A percentile compares a stretch with the other conserved stretches of the same genome.
Conservation (phyloP, 805 yeast genomes). For the Sugiyamaella lignohabitans region DNA sequence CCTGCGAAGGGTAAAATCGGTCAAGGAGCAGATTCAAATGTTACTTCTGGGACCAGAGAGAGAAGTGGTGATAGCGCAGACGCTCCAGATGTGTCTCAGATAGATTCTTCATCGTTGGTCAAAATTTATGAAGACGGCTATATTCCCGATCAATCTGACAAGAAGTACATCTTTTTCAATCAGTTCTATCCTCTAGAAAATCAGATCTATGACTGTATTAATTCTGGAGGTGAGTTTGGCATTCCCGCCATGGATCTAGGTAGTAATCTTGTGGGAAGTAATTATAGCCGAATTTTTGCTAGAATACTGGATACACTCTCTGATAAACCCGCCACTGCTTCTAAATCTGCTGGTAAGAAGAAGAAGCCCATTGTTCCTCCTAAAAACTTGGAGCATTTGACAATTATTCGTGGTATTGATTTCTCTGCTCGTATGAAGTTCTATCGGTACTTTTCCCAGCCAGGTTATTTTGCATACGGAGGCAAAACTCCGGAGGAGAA, state of each 20-base stretch:
- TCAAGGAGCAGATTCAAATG: not conserved
- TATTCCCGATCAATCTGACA: not conserved
- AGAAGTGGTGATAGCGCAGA: not conserved
- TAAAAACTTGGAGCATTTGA: slow-evolving; percentile 30
- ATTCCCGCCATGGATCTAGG: slow-evolving; percentile 52
- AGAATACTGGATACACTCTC: slow-evolving; percentile 46
- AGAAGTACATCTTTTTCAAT: slow-evolving; percentile 34
- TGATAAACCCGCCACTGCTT: slow-evolving; percentile 26
- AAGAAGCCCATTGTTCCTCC: slow-evolving; percentile 24
- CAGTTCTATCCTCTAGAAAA: slow-evolving; percentile 55
- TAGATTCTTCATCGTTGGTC: slow-evolving; percentile 3
- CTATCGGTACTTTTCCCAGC: slow-evolving; percentile 54
- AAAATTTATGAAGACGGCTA: slow-evolving; percentile 12
- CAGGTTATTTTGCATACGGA: slow-evolving; percentile 33
- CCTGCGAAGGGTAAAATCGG: not conserved
- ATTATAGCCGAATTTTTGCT: slow-evolving; percentile 46
- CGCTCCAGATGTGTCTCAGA: slow-evolving; percentile 2
- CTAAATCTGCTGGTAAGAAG: slow-evolving; percentile 18
- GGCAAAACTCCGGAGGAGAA: slow-evolving; percentile 23
- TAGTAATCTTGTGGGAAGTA: slow-evolving; percentile 46
- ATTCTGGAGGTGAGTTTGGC: slow-evolving; percentile 42
- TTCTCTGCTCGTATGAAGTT: slow-evolving; percentile 68
- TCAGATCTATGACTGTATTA: slow-evolving; percentile 52
- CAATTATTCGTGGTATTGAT: slow-evolving; percentile 58
- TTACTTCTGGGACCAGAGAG: not conserved